phyloP scores from a whole-genome alignment of 1,139 yeast species.

The Taphrina communis region DNA sequence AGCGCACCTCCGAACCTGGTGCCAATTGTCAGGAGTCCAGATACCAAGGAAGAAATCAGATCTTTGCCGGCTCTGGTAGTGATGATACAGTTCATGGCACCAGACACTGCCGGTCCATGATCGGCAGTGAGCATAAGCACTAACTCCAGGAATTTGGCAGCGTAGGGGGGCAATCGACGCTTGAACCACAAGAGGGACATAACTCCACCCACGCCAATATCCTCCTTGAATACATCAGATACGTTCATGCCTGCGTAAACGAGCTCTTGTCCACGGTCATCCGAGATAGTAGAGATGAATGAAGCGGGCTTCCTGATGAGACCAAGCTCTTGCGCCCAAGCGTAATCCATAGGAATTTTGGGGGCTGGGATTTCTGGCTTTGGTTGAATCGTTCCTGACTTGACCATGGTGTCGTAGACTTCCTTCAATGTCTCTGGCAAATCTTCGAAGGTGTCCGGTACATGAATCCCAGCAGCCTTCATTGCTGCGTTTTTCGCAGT shows the following conservation, averaged over 20 bases:
- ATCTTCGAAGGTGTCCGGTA: constrained; percentile 58
- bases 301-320: constrained; percentile 59
- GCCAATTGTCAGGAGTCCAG: constrained; percentile 58
- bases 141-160: constrained; percentile 58
- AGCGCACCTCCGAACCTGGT: constrained; percentile 59
- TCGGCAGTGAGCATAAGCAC: constrained; percentile 59
- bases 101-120: constrained; percentile 59
- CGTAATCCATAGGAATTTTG: constrained; percentile 58
- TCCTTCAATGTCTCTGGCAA: constrained; percentile 54
- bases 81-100: constrained; percentile 59
- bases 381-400: constrained; percentile 54
- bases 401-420: constrained; percentile 54
- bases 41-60: constrained; percentile 56
- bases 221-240: constrained; percentile 58
- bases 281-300: constrained; percentile 58
- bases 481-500: constrained; percentile 56
- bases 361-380: constrained; percentile 57
- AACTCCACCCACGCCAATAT: constrained; percentile 59
- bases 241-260: constrained; percentile 59
- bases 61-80: constrained; percentile 60
- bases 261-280: constrained; percentile 59
- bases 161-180: constrained; percentile 56
- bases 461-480: constrained; percentile 57
- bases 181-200: constrained; percentile 59
- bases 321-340: constrained; percentile 60